These are phyloP conservation scores for Pulveroboletus ravenelii DNA, from an alignment of 768 basidiomycete species.

Conservation along the genomic window DNA sequence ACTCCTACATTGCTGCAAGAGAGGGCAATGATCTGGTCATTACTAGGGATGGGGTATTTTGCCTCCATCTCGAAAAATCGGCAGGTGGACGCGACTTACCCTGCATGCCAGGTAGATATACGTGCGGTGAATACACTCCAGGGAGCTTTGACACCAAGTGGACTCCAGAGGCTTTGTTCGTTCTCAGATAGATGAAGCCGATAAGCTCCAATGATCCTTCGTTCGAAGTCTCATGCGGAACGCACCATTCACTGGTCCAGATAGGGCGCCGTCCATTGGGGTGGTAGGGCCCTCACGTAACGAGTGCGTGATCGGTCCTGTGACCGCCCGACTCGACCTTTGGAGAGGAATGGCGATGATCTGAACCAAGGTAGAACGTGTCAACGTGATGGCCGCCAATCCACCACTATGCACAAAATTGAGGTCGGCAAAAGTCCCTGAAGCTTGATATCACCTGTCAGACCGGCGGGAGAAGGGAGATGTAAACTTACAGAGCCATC, in stretches of 20 bases:
- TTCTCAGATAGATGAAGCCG: conserved; percentile 19
- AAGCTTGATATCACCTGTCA: conserved; percentile 11
- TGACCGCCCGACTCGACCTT: conserved; percentile 7
- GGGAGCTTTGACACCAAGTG: conserved; percentile 14
- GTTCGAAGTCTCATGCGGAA: conserved; percentile 13
- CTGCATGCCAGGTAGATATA: conserved; percentile 22
- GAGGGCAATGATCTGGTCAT: conserved; percentile 51
- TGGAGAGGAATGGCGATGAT: conserved; percentile 11
- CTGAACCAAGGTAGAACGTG: conserved; percentile 23
- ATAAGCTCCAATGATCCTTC: conserved; percentile 25
- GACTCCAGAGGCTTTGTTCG: conserved; percentile 11
- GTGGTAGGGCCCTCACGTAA: conserved; percentile 20
- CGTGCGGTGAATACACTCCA: conserved; percentile 10
- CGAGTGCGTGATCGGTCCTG: conserved; percentile 9
- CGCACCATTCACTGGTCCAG: conserved; percentile 11
- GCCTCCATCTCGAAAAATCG: conserved; percentile 25
- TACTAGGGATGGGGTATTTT: conserved; percentile 31
- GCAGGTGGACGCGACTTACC: conserved; percentile 16
- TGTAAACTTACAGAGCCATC: conserved; percentile 11
- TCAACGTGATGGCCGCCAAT: conserved; percentile 19
- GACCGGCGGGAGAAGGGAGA: conserved; percentile 26
- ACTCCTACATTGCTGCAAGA: conserved; percentile 73
- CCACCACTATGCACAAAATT: conserved; percentile 15
- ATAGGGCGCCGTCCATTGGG: conserved; percentile 11
- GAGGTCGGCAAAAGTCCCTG: conserved; percentile 22